phyloP scores from a whole-genome alignment of 2,329 filamentous ascomycete species.

The Clathrospora elynae region DNA sequence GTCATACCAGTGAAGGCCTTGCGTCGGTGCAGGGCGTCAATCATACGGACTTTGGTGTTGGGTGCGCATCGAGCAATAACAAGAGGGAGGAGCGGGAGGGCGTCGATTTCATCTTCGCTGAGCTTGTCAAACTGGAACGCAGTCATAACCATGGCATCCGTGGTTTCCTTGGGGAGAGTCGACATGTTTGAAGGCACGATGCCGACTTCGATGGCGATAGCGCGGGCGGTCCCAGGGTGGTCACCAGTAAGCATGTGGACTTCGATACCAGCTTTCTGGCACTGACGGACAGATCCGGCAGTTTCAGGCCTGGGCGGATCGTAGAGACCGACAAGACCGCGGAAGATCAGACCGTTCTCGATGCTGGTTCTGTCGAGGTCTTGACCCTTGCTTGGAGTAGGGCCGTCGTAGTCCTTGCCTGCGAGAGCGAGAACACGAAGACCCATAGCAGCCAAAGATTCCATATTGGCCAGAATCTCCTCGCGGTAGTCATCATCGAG shows the following conservation, averaged over 20 bases:
- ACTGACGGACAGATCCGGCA: slow-evolving; percentile 55
- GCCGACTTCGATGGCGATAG: slow-evolving; percentile 53
- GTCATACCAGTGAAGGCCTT: slow-evolving; percentile 51
- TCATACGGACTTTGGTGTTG: slow-evolving; percentile 54
- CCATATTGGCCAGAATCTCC: slow-evolving; percentile 69
- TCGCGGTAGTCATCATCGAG: slow-evolving; percentile 60
- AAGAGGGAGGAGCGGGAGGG: slow-evolving; percentile 47
- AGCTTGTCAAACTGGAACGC: slow-evolving; percentile 52
- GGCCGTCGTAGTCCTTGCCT: slow-evolving; percentile 51
- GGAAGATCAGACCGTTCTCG: slow-evolving; percentile 71
- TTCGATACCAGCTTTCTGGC: slow-evolving; percentile 45
- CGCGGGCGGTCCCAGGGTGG: slow-evolving; percentile 52
- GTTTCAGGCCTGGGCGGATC: slow-evolving; percentile 84
- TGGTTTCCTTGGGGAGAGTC: slow-evolving; percentile 39
- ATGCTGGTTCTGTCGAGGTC: slow-evolving; percentile 63
- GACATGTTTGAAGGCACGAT: slow-evolving; percentile 51
- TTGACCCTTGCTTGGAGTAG: slow-evolving; percentile 50
- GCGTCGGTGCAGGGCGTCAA: slow-evolving; percentile 50
- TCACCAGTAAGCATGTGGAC: slow-evolving; percentile 57
- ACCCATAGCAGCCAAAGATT: slow-evolving; percentile 67
- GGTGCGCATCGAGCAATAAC: slow-evolving; percentile 54
- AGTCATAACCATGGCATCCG: slow-evolving; percentile 39
- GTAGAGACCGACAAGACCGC: slow-evolving; percentile 81
- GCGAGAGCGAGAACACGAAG: slow-evolving; percentile 72
- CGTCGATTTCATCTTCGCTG: slow-evolving; percentile 50